Base-by-base conservation (phyloP, 2,329 filamentous ascomycete genomes). In the Exophiala sp. region DNA sequence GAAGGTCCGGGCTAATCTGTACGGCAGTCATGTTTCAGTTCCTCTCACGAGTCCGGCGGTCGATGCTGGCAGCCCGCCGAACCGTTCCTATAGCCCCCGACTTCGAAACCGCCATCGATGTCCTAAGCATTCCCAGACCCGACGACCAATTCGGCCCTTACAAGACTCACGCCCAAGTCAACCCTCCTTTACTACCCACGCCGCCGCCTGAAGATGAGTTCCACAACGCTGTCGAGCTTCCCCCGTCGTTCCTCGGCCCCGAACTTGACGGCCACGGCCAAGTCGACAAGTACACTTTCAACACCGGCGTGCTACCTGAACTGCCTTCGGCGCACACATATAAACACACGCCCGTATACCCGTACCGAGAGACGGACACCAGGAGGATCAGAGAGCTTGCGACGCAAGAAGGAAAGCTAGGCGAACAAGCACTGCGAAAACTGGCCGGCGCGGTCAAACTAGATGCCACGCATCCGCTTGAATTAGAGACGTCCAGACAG, bases 281-380 rank as follows among this genome's bases (percentile, higher is more conserved):
- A 47, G 70, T 72, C 38, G 68, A 70, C 39, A 71, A 68, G 42
- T 71, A 70, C 58, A 62, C 67, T 14, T 81, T 80, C 62, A 78
- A 83, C 50, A 79, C 80, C 1, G 67, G 68, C 43, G 77, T 83
- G 53, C 80, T 85, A 52, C 82, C 82, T 1, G 66, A 73, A 18
- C 76, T 83, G 34, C 82, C 82, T 6, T 80, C 80, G 43, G 77
- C 74, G 61, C 81, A 85, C 63, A 82, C 82, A 1, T 85, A 80
- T 68, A 76, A 75, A 57, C 66, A 75, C 21, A 83, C 81, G 1
- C 70, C 78, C 0, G 76, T 83, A 2, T 82, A 74, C 54, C 74
- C 76, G 1, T 65, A 75, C 32, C 73, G 81, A 52, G 79, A 83
- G 55, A 75, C 70, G 27, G 80, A 84, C 57, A 74, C 79, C 2